Evolutionary conservation across 306 rosid species (phyloP), one percentile per base, ranked within the genome.

Genomic region (Medicago truncatula): DNA sequence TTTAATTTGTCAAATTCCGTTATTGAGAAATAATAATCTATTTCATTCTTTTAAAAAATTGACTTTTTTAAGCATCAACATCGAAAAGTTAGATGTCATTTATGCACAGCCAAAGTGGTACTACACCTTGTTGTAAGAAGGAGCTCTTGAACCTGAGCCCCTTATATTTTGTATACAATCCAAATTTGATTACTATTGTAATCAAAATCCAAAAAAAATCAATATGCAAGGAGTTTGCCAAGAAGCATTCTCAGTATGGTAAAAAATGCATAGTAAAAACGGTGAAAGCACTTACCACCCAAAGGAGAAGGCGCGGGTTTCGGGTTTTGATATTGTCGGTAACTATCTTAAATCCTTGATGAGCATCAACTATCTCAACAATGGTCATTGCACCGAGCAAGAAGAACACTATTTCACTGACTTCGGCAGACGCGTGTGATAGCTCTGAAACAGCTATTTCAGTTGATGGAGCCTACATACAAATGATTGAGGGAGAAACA

Each of bases 361-460:
- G 97, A 71, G 98, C 90, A 60, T 95, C 97, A 69, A 95, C 74
- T 47, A 95, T 87, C 82, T 95, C 97, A 62, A 95, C 97, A 66
- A 95, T 95, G 64, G 97, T 95, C 98, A 95, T 95, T 64, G 98
- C 98, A 63, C 97, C 97, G 68, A 95, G 91, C 88, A 95, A 73
- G 89, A 95, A 95, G 84, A 92, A 95, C 79, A 95, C 97, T 83
- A 95, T 92, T 83, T 90, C 96, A 83, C 97, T 92, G 78, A 92
- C 97, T 95, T 92, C 98, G 1, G 91, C 93, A 71, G 96, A 92
- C 16, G 98, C 95, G 71, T 82, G 95, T 60, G 88, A 77, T 79
- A 95, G 83, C 88, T 95, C 98, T 73, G 92, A 81, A 83, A 90
- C 89, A 84, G 97, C 97, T 79, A 95, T 81, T 61, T 92, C 96